These are phyloP conservation scores for Dioscorea cayenensis DNA, from an alignment of 116 monocot genomes.

Conservation along the genomic window DNA sequence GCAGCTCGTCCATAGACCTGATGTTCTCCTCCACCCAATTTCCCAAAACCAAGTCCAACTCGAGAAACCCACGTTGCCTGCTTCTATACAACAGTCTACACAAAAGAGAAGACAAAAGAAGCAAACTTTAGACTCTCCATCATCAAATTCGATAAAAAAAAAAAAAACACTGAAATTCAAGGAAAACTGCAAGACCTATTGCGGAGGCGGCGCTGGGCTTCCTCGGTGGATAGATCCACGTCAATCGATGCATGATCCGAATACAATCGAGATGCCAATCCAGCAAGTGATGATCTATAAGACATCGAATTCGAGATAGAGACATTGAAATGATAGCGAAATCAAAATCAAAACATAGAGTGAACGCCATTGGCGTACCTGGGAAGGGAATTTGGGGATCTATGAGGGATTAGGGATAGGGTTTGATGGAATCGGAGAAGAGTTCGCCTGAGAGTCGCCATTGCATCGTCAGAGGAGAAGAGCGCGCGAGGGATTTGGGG, in stretches of 20 bases:
- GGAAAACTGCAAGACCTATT: slow-evolving; percentile 42
- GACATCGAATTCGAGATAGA: slow-evolving; percentile 1
- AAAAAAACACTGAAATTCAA: not conserved
- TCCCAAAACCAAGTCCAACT: slow-evolving; percentile 83
- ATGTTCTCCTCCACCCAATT: slow-evolving; percentile 93
- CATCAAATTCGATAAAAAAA: not conserved
- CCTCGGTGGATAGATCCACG: slow-evolving; percentile 54
- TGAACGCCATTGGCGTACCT: not conserved
- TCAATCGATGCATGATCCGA: slow-evolving; percentile 27
- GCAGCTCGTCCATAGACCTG: slow-evolving; percentile 58
- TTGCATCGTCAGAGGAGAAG: not conserved
- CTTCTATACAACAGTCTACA: slow-evolving; percentile 75
- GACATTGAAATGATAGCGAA: not conserved
- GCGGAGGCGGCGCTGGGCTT: slow-evolving; percentile 56
- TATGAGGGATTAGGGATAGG: slow-evolving; percentile 10
- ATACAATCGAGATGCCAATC: slow-evolving; percentile 26
- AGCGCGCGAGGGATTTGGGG: not conserved
- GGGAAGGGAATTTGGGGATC: slow-evolving; percentile 1
- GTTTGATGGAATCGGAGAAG: slow-evolving; percentile 36
- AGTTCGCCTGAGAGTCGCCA: slow-evolving; percentile 29
- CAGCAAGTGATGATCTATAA: slow-evolving; percentile 18
- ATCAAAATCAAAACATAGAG: not conserved
- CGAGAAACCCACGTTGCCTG: slow-evolving; percentile 88
- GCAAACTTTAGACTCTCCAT: not conserved
- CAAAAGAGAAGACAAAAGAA: not conserved